Evolutionary conservation across 2,329 filamentous ascomycete genomes (phyloP), one percentile per base, ranked within the genome.

Genomic region (Fusarium irregulare): DNA sequence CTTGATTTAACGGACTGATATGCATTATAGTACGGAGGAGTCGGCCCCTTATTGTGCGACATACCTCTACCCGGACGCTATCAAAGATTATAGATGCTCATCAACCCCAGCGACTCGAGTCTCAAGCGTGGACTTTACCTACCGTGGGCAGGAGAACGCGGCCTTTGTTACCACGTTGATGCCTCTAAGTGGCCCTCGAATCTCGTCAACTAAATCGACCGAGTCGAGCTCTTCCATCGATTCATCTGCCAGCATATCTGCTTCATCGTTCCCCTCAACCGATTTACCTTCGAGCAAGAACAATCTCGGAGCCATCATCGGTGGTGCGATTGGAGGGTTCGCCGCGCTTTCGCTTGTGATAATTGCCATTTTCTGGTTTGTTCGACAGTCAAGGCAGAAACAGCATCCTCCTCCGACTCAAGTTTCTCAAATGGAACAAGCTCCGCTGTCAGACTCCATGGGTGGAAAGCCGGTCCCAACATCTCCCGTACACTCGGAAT

Each of bases 31-130:
- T 30, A 56, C 56, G 1, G 13, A 51, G 6, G 21, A 44, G 4
- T 54, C 56, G 7, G 45, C 56, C 28, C 42, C 60, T n/a, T 56
- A 64, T n/a, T 64, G 60, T 3, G 49, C 28, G 4, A 64, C 60
- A 2, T 64, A 64, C 18, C 37, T 18, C 11, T 64, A 20, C 3
- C 56, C 60, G 32, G 18, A 46, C 2, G 37, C 28, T 30, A 45
- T 64, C 2, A 4, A 14, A 21, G 60, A 64, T 25, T 64, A 34
- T 34, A 55, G 56, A 55, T 64, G 60, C 23, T 50, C 25, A 16
- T n/a, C 42, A 4, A 62, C 59, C 7, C 41, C 20, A 1, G 50
- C 7, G 8, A 57, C 40, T 32, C 32, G 46, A 46, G 59, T 14
- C 20, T 44, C 53, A 12, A 62, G 23, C 7, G 59, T 12, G 8